Percentiles rank a stretch among this genome's conserved stretches.
Evolutionary conservation across 2,329 filamentous ascomycete genomes (phyloP).

Genomic region (Beauveria sp.): DNA sequence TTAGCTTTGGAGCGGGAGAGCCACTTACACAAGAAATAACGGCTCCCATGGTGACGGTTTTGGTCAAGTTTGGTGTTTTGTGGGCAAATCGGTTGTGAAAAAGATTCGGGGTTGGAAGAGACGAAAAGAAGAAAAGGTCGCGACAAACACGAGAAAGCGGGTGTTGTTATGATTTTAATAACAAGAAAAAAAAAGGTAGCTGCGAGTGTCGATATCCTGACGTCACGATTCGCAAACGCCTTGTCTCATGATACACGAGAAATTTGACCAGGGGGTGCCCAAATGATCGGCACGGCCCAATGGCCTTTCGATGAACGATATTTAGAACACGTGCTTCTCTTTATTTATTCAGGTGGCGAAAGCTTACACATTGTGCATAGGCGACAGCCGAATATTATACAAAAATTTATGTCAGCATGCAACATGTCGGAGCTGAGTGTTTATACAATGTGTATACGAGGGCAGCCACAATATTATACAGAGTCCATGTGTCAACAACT

Average conservation of each 20-base stretch:
- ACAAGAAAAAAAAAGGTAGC: neutral
- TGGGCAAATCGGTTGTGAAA: neutral
- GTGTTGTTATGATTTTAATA: neutral
- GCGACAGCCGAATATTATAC: neutral
- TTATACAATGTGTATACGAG: neutral
- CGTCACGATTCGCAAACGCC: slow-evolving; percentile 7
- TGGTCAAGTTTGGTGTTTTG: neutral
- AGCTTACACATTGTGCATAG: neutral
- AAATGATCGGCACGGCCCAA: neutral
- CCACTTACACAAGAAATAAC: slow-evolving; percentile 73
- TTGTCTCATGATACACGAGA: neutral
- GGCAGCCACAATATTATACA: neutral
- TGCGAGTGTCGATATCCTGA: slow-evolving; percentile 9
- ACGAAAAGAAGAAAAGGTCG: neutral
- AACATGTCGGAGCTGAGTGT: slow-evolving; percentile 4
- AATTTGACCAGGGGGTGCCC: neutral
- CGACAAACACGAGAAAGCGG: neutral
- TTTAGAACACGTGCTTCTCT: neutral
- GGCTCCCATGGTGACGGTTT: slow-evolving; percentile 58
- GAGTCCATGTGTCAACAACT: neutral
- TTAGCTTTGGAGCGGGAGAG: neutral
- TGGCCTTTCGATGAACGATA: neutral
- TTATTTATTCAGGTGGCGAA: neutral
- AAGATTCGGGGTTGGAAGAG: neutral
- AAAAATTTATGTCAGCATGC: neutral